These are phyloP conservation scores for Alliaria petiolata DNA, from an alignment of 345 rosid genomes.

Conservation along the genomic window DNA sequence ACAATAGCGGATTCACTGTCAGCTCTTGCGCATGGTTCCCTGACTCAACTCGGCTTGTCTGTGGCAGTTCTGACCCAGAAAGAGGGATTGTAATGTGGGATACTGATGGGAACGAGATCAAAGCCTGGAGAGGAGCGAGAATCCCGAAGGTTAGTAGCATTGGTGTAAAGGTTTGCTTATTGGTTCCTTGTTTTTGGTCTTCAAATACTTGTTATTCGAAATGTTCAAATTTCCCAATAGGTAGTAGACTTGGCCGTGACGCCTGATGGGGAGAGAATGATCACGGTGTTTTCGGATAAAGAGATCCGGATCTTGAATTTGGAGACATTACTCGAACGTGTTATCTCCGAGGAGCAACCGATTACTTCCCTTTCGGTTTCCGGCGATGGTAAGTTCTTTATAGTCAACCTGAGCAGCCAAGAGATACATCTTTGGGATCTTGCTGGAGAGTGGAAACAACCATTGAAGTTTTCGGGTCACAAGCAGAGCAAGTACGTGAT, in stretches of 20 bases:
- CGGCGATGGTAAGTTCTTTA: conserved; percentile 56
- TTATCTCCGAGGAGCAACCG: conserved; percentile 63
- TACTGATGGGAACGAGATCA: conserved; percentile 75
- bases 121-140: conserved; percentile 76
- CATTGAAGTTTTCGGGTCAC: conserved; percentile 67
- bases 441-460: conserved; percentile 58
- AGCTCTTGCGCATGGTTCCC: conserved; percentile 99
- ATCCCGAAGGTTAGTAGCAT: conserved; percentile 58
- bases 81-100: conserved; percentile 90
- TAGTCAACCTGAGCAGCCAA: conserved; percentile 78
- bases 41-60: conserved; percentile 76
- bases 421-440: conserved; percentile 94
- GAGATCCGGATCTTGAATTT: conserved; percentile 63
- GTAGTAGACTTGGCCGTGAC: conserved; percentile 75
- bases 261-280: conserved; percentile 71
- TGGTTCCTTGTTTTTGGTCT: not conserved
- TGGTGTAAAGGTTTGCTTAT: not conserved
- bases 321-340: conserved; percentile 55
- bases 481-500: conserved; percentile 72
- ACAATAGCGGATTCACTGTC: conserved; percentile 60
- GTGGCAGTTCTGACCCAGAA: conserved; percentile 83
- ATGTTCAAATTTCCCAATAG: conserved; percentile 3
- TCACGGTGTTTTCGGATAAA: conserved; percentile 54
- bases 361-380: conserved; percentile 67
- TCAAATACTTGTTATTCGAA: not conserved